Evolutionary conservation across 2,329 filamentous ascomycete genomes (phyloP), one percentile per base, ranked within the genome.

Genomic region (Cercospora canescens): DNA sequence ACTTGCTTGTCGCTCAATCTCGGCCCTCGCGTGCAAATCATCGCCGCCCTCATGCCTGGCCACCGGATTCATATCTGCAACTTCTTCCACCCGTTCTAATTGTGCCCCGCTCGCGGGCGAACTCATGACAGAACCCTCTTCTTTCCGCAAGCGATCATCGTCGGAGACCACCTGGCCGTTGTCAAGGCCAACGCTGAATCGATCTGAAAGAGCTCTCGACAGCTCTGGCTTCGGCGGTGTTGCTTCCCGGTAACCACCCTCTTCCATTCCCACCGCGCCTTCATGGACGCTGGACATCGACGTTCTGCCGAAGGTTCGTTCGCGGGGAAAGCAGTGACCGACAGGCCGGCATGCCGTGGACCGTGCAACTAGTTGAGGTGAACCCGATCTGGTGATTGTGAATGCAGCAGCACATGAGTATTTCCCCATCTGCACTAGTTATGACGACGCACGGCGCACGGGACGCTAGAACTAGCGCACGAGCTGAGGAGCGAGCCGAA

Each of bases 1-100:
- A 59, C 72, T 76, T 21, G 75, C 73, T 66, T 75, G 68, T 26
- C 69, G 62, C 62, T 76, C 71, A 30, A 75, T 73, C 11, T 72
- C 68, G 12, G 64, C 62, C 57, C 66, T 62, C 56, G 65, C 63
- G 60, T 69, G 61, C 32, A 28, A 58, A 16, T 56, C 61, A 63
- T 67, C 65, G 41, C 58, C 65, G 24, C 62, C 61, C 39, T 24
- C 59, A 8, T 55, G 28, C 14, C 16, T 35, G 26, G 34, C 50
- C n/a, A 45, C 56, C 30, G 28, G 34, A 26, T 21, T 48, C 30
- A 56, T 37, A 4, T 7, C 26, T 16, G n/a, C 48, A 37, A 45
- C 52, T 34, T 56, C 24, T 14, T 50, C 30, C 21, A 57, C 48
- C 57, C 37, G 21, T 48, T n/a, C 14, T 59, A 35, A 32, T 52